Percentiles rank a stretch among this genome's conserved stretches.
These are phyloP conservation scores for Ceratobasidium sp. DNA, from an alignment of 1,284 basidiomycete species.

Conservation along the genomic window DNA sequence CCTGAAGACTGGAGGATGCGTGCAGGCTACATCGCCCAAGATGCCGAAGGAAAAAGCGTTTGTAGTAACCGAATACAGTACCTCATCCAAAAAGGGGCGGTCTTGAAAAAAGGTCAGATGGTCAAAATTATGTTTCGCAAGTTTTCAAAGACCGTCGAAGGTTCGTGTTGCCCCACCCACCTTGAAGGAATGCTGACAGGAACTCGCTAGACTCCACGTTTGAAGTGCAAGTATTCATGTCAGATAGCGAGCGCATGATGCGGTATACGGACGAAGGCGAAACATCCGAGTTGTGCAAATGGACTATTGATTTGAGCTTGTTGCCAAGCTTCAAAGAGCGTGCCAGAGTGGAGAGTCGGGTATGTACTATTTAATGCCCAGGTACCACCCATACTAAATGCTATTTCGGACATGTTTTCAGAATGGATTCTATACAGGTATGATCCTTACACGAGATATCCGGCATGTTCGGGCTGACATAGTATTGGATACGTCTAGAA, in stretches of 20 bases:
- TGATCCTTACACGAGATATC: constrained; percentile 33
- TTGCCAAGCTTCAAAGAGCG: constrained; percentile 79
- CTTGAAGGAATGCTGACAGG: constrained; percentile 33
- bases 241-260: constrained; percentile 76
- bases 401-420: constrained; percentile 33
- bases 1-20: constrained; percentile 79
- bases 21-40: constrained; percentile 81
- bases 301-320: constrained; percentile 81
- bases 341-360: constrained; percentile 53
- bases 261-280: constrained; percentile 84
- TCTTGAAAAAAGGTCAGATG: constrained; percentile 84
- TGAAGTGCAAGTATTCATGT: constrained; percentile 79
- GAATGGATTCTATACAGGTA: constrained; percentile 81
- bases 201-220: constrained; percentile 71
- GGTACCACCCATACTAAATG: neutral
- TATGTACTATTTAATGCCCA: neutral
- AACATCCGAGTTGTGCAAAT: constrained; percentile 79
- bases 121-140: constrained; percentile 75
- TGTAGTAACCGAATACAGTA: constrained; percentile 87
- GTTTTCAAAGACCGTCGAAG: constrained; percentile 50
- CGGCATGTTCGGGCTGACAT: neutral
- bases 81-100: constrained; percentile 80
- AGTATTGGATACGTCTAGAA: constrained; percentile 58
- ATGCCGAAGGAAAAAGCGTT: constrained; percentile 76
- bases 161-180: constrained; percentile 40